Conservation (phyloP, 1,284 basidiomycete genomes). For the Baeospora myosura region DNA sequence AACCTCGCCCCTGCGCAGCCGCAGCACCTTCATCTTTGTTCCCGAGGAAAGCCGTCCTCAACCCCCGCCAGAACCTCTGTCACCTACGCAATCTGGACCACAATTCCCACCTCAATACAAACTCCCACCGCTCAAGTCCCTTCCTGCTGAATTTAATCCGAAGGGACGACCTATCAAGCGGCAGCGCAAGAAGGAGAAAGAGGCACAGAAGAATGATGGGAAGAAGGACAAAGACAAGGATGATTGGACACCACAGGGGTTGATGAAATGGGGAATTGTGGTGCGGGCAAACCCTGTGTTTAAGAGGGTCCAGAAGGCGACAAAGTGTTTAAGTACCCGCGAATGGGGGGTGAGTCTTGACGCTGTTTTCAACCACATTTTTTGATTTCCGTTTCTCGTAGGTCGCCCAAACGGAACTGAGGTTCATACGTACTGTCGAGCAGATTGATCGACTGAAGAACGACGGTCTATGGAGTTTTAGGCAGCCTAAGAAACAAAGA, state of each 20-base stretch:
- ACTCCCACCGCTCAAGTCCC: constrained; percentile 50
- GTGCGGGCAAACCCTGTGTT: constrained; percentile 68
- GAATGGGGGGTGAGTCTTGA: constrained; percentile 69
- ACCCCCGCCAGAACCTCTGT: constrained; percentile 9
- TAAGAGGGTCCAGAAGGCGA: constrained; percentile 56
- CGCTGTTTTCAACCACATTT: constrained; percentile 6
- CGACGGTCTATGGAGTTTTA: constrained; percentile 82
- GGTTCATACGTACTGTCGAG: constrained; percentile 75
- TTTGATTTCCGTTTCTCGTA: constrained; percentile 21
- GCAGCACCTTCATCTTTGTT: constrained; percentile 14
- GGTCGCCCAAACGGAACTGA: constrained; percentile 73
- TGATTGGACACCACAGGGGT: constrained; percentile 60
- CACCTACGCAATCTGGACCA: constrained; percentile 25
- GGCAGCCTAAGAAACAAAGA: constrained; percentile 92
- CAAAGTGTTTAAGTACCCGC: constrained; percentile 67
- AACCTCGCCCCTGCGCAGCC: constrained; percentile 1
- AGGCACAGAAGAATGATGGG: constrained; percentile 27
- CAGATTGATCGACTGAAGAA: constrained; percentile 82
- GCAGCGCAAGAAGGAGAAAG: constrained; percentile 53
- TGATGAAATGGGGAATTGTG: constrained; percentile 65
- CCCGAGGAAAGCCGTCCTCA: constrained; percentile 12
- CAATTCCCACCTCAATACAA: constrained; percentile 45
- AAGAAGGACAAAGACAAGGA: constrained; percentile 36
- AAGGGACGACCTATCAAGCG: constrained; percentile 49
- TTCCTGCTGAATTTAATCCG: constrained; percentile 59